Evolutionary conservation across 768 basidiomycete genomes (phyloP), one percentile per base, ranked within the genome.

Genomic region (Pulveroboletus sp.): DNA sequence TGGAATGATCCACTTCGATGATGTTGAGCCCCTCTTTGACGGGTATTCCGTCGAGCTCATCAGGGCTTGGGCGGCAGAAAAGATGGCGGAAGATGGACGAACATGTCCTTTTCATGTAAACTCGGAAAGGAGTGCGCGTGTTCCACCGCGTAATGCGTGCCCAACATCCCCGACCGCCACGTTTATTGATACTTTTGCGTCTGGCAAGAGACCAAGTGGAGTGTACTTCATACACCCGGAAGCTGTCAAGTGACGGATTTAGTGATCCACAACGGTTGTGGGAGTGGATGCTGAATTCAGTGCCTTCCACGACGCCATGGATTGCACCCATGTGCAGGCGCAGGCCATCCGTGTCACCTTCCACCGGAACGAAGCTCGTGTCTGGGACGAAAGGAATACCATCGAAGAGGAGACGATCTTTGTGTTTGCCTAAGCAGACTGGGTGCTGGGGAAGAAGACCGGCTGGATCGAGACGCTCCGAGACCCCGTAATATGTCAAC

Each of bases 251-350:
- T 17, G 73, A 48, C 2, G 79, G 77, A 53, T 86, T 86, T 41
- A 70, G 65, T 7, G 83, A 83, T 19, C 76, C 77, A n/a, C 68
- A 68, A 52, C 73, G 73, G 62, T 86, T 85, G 62, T 86, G 83
- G 19, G 73, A 68, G 60, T 86, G 83, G 19, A 86, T 39, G 34
- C 74, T 76, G 51, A 87, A 74, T 53, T 83, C 80, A 9, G 76
- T 82, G 40, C 83, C 85, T 51, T 77, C 75, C n/a, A 76, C 73
- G 17, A 86, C 69, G 2, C 85, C 85, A 51, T 85, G 82, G 5
- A 81, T 76, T 1, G 76, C 73, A 12, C 85, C 85, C 31, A 78
- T 75, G 29, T 76, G 76, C 27, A 86, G 64, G 51, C 76, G 76
- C 38, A 84, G 56, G 34, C 63, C 59, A 19, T 72, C 69, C 27